phyloP scores from a whole-genome alignment of 1,284 basidiomycete species.

The Trichosporon sp. region DNA sequence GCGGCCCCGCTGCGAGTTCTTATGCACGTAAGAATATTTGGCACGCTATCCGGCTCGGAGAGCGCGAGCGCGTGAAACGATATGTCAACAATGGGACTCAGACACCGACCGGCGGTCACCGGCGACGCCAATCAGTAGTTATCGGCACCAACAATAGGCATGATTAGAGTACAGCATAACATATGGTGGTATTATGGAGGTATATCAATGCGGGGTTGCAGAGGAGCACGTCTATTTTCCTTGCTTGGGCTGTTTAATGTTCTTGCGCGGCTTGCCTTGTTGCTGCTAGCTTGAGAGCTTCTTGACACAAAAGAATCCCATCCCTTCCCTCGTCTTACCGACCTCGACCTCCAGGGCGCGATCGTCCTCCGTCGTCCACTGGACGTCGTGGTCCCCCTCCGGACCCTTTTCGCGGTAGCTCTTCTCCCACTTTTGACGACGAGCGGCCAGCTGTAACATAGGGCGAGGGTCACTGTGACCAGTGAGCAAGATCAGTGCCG shows the following conservation, averaged over 20 bases:
- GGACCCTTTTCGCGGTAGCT: constrained; percentile 57
- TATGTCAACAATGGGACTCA: not conserved
- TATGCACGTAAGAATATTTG: not conserved
- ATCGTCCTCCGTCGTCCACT: constrained; percentile 72
- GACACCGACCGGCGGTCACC: not conserved
- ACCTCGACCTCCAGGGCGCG: constrained; percentile 71
- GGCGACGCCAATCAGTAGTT: not conserved
- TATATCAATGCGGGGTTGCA: constrained; percentile 4
- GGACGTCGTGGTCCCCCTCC: constrained; percentile 48
- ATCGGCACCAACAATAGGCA: not conserved
- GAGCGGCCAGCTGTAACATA: constrained; percentile 65
- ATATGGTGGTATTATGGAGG: not conserved
- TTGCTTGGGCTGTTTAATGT: not conserved
- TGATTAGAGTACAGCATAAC: not conserved
- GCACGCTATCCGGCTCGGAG: not conserved
- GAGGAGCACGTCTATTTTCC: not conserved
- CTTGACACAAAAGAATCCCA: constrained; percentile 77
- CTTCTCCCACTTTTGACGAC: constrained; percentile 67
- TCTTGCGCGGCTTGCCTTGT: not conserved
- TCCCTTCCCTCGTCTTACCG: constrained; percentile 68
- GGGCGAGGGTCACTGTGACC: constrained; percentile 78
- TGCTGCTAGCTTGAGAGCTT: constrained; percentile 2
- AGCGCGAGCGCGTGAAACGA: not conserved
- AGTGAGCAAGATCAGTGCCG: constrained; percentile 75
- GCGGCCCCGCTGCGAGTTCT: not conserved